phyloP scores from a whole-genome alignment of 2,329 filamentous ascomycete genomes.

The Ophiostoma tasmaniense region DNA sequence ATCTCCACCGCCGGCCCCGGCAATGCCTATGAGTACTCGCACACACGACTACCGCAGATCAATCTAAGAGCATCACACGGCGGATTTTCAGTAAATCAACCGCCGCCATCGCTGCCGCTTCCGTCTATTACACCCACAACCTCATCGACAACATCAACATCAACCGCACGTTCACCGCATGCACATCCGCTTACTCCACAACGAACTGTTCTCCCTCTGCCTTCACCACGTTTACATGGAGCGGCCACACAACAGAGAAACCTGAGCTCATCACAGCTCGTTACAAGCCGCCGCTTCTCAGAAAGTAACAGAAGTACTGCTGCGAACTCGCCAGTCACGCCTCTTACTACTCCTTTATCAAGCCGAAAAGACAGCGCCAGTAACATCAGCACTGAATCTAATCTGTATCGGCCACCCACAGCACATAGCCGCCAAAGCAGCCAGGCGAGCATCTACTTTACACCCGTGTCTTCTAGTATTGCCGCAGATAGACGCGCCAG shows the following conservation, averaged over 20 bases:
- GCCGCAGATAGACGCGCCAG: not conserved
- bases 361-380: not conserved
- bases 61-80: not conserved
- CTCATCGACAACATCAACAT: not conserved
- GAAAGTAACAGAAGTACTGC: not conserved
- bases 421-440: not conserved
- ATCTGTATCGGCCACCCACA: not conserved
- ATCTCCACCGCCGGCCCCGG: slow-evolving; percentile 28
- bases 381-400: not conserved
- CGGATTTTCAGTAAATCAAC: not conserved
- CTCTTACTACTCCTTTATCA: not conserved
- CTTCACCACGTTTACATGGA: not conserved
- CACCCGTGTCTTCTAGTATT: not conserved
- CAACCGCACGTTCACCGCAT: not conserved
- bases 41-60: not conserved
- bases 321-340: not conserved
- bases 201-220: not conserved
- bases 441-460: not conserved
- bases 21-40: slow-evolving; percentile 5
- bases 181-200: not conserved
- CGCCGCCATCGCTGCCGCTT: not conserved
- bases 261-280: not conserved
- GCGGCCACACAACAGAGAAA: not conserved
- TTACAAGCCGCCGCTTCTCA: not conserved
- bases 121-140: not conserved